Conservation (phyloP, 1,284 basidiomycete species). For the Fomes fomentarius region DNA sequence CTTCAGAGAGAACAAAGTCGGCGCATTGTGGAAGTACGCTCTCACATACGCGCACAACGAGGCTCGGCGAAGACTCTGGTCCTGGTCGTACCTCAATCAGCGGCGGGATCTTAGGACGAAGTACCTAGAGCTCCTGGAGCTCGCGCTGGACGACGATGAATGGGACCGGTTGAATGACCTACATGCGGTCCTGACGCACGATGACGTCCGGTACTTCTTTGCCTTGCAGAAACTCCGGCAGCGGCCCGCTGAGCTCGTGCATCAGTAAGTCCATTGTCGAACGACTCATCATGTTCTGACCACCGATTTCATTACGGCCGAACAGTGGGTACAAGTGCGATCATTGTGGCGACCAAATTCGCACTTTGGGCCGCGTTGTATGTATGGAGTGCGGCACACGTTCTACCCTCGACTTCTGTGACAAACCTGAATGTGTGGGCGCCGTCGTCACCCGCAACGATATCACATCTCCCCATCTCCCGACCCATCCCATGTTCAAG, state of each 20-base stretch:
- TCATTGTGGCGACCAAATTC: constrained; percentile 20
- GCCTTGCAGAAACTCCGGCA: neutral
- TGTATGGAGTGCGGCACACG: constrained; percentile 27
- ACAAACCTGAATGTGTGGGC: constrained; percentile 20
- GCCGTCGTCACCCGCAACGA: constrained; percentile 16
- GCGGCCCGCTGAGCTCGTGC: neutral
- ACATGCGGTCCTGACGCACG: neutral
- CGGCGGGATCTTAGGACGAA: neutral
- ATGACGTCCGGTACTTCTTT: constrained; percentile 8
- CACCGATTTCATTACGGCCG: too few species aligned
- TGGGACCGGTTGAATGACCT: neutral
- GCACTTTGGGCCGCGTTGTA: constrained; percentile 27
- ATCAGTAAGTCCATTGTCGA: neutral
- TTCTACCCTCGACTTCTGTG: constrained; percentile 29
- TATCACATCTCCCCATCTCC: constrained; percentile 27
- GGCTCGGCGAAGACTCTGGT: neutral
- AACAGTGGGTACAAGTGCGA: constrained; percentile 21
- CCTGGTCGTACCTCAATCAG: neutral
- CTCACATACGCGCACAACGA: too few species aligned
- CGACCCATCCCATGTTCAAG: constrained; percentile 36
- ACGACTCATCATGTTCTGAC: neutral
- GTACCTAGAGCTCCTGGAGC: neutral
- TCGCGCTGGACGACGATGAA: neutral
- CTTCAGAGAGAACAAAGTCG: too few species aligned
- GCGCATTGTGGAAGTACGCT: too few species aligned